Conservation (phyloP, 2,329 filamentous ascomycete species). For the Huntiella decipiens region DNA sequence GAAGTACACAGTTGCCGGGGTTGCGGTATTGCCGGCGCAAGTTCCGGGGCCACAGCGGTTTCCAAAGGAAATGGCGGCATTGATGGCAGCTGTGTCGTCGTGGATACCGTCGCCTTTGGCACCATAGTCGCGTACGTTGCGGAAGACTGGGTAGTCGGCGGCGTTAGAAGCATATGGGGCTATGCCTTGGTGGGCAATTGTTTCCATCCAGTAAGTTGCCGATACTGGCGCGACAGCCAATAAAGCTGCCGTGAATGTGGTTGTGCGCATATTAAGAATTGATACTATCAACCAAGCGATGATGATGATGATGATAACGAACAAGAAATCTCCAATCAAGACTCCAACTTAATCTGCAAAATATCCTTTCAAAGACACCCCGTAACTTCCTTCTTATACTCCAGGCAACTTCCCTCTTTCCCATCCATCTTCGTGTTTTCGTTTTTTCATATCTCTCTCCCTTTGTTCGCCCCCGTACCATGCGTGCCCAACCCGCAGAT, state of each 20-base stretch:
- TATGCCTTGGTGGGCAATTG: slow-evolving; percentile 27
- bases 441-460: too few relatives aligned
- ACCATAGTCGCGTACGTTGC: slow-evolving; percentile 29
- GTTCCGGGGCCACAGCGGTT: slow-evolving; percentile 22
- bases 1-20: slow-evolving; percentile 21
- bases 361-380: too few relatives aligned
- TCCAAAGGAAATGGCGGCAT: slow-evolving; percentile 20
- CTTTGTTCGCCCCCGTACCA: too few relatives aligned
- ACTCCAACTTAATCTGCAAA: too few relatives aligned
- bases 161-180: slow-evolving; percentile 26
- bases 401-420: background rate
- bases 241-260: background rate
- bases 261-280: slow-evolving; percentile 1
- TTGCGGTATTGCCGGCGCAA: slow-evolving; percentile 16
- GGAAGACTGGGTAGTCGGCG: slow-evolving; percentile 23
- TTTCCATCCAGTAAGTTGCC: slow-evolving; percentile 24
- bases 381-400: too few relatives aligned
- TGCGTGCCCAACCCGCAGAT: too few relatives aligned
- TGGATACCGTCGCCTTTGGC: slow-evolving; percentile 21
- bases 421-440: too few relatives aligned
- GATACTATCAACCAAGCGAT: background rate
- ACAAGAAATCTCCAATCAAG: too few relatives aligned
- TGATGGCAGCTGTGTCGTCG: slow-evolving; percentile 21
- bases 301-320: background rate
- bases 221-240: background rate